Base-by-base conservation (phyloP, 1,284 basidiomycete species). In the Fomitopsis betulina region DNA sequence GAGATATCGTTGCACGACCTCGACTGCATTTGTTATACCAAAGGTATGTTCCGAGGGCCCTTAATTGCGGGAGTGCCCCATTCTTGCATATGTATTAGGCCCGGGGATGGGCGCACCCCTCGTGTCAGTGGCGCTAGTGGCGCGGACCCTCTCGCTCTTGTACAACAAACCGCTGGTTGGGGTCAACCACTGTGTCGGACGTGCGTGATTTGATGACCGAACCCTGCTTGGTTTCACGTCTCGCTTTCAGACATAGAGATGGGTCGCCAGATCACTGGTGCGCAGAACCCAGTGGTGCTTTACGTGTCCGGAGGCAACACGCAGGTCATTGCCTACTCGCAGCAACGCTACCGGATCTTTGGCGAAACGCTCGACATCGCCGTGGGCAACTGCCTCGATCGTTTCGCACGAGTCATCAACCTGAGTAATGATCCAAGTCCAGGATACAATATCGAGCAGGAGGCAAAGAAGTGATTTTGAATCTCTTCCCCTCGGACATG, bases 271-370 rank as follows among this genome's bases (percentile, higher is more conserved):
- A 94, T 99, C 64, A 99, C 97, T 0, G 90, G 90, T 37, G 96
- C 97, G 1, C 86, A 87, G 59, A 97, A 98, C 68, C 97, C 97
- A 0, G 91, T 99, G 66, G 96, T 99, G 2, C 85, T 99, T 35
- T 99, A 99, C 70, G 97, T 99, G 12, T 98, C 96, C 0, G 97
- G 97, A 15, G 97, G 97, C 10, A 99, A 99, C 74, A 99, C 97
- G 0, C 97, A 99, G 74, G 96, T 99, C 35, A 98, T 99, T 63
- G 97, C 97, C 1, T 99, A 99, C 73, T 97, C 94, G 19, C 90
- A 94, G 64, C 94, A 98, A 70, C 85, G 94, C 62, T 99, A 99
- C 72, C 86, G 97, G 49, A 99, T 99, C 64, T 99, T 99, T 72
- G 97, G 97, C 27, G 97, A 99, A 75, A 99, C 97, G 12, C 82